Evolutionary conservation across 1,284 basidiomycete genomes (phyloP).

Genomic region (Naganishia sp.): DNA sequence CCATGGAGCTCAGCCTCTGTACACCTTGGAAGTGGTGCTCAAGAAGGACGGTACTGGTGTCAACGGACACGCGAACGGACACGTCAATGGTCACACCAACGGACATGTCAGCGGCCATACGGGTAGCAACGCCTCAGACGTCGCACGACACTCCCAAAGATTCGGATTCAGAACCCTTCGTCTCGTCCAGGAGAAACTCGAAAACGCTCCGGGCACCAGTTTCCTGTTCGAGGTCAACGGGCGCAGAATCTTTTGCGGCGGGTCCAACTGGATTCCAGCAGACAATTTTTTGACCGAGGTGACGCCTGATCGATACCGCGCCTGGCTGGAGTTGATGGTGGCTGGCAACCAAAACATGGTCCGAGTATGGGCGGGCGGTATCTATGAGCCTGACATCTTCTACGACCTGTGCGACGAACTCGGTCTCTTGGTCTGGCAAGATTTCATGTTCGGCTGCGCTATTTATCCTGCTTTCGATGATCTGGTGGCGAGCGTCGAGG

Average conservation of each 20-base stretch:
- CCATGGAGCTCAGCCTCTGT: constrained; percentile 76
- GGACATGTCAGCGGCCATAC: background rate
- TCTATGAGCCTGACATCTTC: constrained; percentile 58
- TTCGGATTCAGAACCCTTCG: constrained; percentile 73
- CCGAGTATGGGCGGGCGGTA: constrained; percentile 59
- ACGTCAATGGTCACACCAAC: background rate
- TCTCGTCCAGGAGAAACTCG: constrained; percentile 72
- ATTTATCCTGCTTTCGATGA: constrained; percentile 58
- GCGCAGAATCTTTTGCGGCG: constrained; percentile 81
- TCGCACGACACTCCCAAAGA: constrained; percentile 56
- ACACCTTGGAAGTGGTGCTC: constrained; percentile 62
- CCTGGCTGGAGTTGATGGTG: constrained; percentile 56
- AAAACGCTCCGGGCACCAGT: constrained; percentile 70
- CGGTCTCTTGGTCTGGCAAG: constrained; percentile 63
- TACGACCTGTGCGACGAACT: constrained; percentile 63
- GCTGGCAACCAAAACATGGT: constrained; percentile 61
- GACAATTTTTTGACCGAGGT: constrained; percentile 82
- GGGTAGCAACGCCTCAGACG: constrained; percentile 3
- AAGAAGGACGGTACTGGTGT: constrained; percentile 31
- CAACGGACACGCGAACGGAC: background rate
- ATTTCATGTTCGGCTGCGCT: constrained; percentile 60
- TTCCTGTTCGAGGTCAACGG: constrained; percentile 90
- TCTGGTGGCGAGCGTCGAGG: constrained; percentile 54
- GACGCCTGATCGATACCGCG: constrained; percentile 55
- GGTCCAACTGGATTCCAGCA: constrained; percentile 87